These are phyloP conservation scores for Alternaria rosae DNA, from an alignment of 2,329 filamentous ascomycete genomes.

Conservation along the genomic window DNA sequence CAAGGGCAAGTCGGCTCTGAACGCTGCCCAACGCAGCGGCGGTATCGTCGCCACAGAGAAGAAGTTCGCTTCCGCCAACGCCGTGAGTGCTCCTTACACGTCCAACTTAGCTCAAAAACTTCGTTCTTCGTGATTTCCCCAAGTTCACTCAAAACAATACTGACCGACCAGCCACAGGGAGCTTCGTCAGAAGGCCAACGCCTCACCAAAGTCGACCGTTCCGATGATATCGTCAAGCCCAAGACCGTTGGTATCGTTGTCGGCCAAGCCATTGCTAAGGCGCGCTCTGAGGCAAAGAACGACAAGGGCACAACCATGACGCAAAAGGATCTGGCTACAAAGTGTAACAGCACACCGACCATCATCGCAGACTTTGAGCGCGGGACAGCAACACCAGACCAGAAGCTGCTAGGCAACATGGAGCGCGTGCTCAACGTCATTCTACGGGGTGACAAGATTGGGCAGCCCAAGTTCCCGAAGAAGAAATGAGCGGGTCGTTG, in stretches of 20 bases:
- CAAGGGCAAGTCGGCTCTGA: conserved; percentile 82
- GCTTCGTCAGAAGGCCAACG: conserved; percentile 80
- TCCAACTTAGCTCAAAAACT: background rate
- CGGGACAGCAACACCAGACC: conserved; percentile 78
- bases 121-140: background rate
- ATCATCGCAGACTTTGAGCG: conserved; percentile 87
- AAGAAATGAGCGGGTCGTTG: conserved; percentile 61
- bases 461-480: conserved; percentile 75
- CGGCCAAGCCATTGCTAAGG: conserved; percentile 80
- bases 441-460: conserved; percentile 85
- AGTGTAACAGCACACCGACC: conserved; percentile 84
- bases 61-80: conserved; percentile 81
- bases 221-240: conserved; percentile 96
- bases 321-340: conserved; percentile 84
- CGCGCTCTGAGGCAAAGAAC: conserved; percentile 81
- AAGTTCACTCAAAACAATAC: conserved; percentile 5
- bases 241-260: conserved; percentile 83
- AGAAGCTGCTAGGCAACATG: conserved; percentile 79
- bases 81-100: conserved; percentile 64
- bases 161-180: conserved; percentile 23
- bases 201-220: conserved; percentile 96
- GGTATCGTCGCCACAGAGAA: conserved; percentile 85
- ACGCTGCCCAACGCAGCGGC: conserved; percentile 86
- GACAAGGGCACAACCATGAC: conserved; percentile 78
- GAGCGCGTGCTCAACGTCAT: conserved; percentile 88